These are phyloP conservation scores for Phialophora macrospora DNA, from an alignment of 2,329 filamentous ascomycete species.

Conservation along the genomic window DNA sequence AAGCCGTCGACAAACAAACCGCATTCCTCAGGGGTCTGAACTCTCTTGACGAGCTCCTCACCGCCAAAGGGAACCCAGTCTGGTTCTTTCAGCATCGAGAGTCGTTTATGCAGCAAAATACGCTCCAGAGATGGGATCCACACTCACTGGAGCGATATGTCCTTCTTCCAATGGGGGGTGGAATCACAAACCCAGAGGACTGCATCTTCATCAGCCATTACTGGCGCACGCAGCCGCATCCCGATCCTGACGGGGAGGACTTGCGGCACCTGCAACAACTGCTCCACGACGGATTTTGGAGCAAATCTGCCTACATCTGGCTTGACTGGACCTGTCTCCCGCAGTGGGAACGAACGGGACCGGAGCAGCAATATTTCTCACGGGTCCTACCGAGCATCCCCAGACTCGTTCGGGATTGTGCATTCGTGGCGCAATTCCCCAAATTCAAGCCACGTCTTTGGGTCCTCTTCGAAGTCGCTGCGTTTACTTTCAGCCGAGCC, in stretches of 20 bases:
- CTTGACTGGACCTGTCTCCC: conserved; percentile 8
- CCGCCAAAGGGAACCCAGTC: neutral
- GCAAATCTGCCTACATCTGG: conserved; percentile 9
- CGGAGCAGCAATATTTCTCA: conserved; percentile 1
- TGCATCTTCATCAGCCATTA: conserved; percentile 14
- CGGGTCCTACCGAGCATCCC: neutral
- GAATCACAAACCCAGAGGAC: conserved; percentile 4
- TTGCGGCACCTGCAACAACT: neutral
- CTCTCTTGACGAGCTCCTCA: conserved; percentile 10
- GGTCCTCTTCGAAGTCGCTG: conserved; percentile 5
- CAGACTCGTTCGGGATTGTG: conserved; percentile 3
- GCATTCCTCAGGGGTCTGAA: conserved; percentile 41
- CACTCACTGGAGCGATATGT: neutral
- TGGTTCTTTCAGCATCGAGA: conserved; percentile 14
- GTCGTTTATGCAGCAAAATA: conserved; percentile 7
- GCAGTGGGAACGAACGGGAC: neutral
- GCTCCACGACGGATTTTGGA: conserved; percentile 7
- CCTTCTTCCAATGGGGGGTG: conserved; percentile 1
- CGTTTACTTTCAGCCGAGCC: conserved; percentile 1
- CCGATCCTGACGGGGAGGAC: conserved; percentile 8
- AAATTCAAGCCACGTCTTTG: conserved; percentile 6
- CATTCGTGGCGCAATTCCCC: conserved; percentile 4
- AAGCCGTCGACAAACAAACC: neutral
- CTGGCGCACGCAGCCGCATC: neutral
- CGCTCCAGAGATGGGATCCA: conserved; percentile 1